Evolutionary conservation across 2,329 filamentous ascomycete species (phyloP).

Genomic region (Fusarium hostae): DNA sequence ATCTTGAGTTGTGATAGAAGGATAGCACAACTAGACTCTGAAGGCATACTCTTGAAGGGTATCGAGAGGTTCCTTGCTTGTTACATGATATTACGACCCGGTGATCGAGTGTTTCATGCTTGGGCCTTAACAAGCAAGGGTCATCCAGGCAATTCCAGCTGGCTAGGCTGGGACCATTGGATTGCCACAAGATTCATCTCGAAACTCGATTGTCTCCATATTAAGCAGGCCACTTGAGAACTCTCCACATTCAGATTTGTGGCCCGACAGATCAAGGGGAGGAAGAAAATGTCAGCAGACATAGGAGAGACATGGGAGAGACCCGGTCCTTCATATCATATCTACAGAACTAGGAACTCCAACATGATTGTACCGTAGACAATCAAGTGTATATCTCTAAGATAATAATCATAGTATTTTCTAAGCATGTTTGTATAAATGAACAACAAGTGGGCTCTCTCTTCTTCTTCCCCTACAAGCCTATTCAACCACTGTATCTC

Average conservation of each 20-base stretch:
- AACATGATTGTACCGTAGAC: background rate
- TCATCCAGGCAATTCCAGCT: conserved; percentile 8
- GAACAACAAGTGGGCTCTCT: background rate
- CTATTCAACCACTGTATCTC: background rate
- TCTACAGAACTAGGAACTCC: background rate
- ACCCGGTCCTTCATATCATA: background rate
- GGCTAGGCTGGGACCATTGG: background rate
- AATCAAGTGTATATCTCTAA: background rate
- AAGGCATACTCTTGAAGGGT: background rate
- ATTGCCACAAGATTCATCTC: conserved; percentile 22
- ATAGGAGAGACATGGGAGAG: too few species aligned
- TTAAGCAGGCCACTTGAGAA: conserved; percentile 34
- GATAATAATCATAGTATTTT: background rate
- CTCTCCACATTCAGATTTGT: background rate
- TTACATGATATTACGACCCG: conserved; percentile 1
- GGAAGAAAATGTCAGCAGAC: background rate
- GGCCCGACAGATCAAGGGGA: background rate
- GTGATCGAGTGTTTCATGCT: conserved; percentile 6
- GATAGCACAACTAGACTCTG: background rate
- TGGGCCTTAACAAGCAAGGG: conserved; percentile 17
- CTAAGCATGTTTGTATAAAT: background rate
- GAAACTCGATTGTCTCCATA: conserved; percentile 17
- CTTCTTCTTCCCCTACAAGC: background rate
- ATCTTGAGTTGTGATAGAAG: conserved; percentile 7
- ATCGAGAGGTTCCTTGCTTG: conserved; percentile 9